These are phyloP conservation scores for Candolleomyces eurysporus DNA, from an alignment of 768 basidiomycete genomes.

Conservation along the genomic window DNA sequence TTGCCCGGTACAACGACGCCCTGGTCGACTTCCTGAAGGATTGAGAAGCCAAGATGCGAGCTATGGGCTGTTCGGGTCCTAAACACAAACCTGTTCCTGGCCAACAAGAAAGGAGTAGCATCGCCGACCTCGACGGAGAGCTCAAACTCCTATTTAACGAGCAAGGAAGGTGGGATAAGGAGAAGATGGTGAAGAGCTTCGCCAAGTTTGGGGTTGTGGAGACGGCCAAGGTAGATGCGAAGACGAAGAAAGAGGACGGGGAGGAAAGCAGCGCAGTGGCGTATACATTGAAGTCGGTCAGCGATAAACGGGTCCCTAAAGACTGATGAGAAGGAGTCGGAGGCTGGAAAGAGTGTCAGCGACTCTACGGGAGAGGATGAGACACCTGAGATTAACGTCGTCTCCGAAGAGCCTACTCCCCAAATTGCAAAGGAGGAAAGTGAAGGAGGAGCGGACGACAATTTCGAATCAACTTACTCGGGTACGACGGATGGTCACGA, in stretches of 20 bases:
- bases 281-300: neutral
- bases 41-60: conserved; percentile 58
- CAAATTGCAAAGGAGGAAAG: no score
- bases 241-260: neutral
- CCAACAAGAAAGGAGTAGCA: no score
- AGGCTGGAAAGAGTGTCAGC: neutral
- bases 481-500: neutral
- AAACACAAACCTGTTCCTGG: no score
- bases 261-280: neutral
- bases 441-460: no score
- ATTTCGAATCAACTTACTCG: no score
- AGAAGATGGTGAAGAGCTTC: no score
- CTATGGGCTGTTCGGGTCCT: conserved; percentile 30
- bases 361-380: neutral
- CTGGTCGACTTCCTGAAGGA: conserved; percentile 61
- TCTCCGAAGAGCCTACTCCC: no score
- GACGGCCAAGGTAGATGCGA: no score
- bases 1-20: conserved; percentile 78
- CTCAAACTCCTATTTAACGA: no score
- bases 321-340: neutral
- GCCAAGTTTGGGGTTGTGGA: no score
- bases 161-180: no score
- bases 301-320: neutral
- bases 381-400: neutral
- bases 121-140: no score